phyloP scores from a whole-genome alignment of 257 asterid genomes.

The Solanum ahanhuiri region DNA sequence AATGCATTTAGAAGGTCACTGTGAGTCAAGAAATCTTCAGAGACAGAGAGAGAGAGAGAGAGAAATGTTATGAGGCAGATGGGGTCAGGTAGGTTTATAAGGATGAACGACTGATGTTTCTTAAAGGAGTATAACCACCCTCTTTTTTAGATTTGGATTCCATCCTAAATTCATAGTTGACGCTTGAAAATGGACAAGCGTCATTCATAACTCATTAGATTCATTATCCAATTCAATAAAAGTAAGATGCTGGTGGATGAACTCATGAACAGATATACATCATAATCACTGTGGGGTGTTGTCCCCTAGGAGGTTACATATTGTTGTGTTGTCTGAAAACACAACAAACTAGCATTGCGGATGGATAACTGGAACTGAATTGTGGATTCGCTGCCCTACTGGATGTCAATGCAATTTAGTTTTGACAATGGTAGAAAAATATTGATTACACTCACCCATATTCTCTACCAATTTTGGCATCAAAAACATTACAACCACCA shows the following conservation, averaged over 20 bases:
- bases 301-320: neutral
- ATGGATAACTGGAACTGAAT: neutral
- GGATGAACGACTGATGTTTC: neutral
- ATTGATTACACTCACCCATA: constrained; percentile 47
- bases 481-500: constrained; percentile 82
- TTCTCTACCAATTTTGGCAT: constrained; percentile 85
- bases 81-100: neutral
- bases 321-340: neutral
- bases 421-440: neutral
- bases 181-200: neutral
- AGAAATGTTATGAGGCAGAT: neutral
- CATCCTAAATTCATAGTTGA: neutral
- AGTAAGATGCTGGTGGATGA: neutral
- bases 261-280: neutral
- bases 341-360: neutral
- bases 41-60: neutral
- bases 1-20: neutral
- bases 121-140: neutral
- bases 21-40: neutral
- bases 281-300: neutral
- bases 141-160: neutral
- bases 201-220: neutral
- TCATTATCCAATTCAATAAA: neutral
- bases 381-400: neutral
- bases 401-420: neutral